Percentiles rank a stretch among this genome's conserved stretches.
These are phyloP conservation scores for Phytophthora chlamydospora DNA, from an alignment of 352 stramenopile genomes.

Conservation along the genomic window DNA sequence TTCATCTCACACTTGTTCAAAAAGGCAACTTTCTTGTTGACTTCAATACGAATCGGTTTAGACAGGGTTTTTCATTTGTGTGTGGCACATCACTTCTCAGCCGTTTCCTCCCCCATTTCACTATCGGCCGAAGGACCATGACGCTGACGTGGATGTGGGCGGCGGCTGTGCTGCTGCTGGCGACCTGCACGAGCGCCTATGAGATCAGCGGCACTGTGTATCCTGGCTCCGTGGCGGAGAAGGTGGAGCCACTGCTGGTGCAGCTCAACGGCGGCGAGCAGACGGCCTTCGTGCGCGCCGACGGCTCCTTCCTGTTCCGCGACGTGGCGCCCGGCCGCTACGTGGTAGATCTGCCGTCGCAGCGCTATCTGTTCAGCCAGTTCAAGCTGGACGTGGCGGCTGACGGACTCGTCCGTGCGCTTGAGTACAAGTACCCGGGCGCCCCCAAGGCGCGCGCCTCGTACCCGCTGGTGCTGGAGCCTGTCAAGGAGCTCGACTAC, in stretches of 20 bases:
- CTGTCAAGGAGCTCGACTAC: constrained; percentile 77
- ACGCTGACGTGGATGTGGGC: constrained; percentile 37
- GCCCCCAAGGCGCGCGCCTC: constrained; percentile 61
- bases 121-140: constrained; percentile 15
- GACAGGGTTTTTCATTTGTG: too few relatives aligned
- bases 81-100: too few relatives aligned
- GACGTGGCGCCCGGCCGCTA: constrained; percentile 75
- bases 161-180: constrained; percentile 44
- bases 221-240: constrained; percentile 54
- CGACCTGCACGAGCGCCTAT: constrained; percentile 40
- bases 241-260: constrained; percentile 66
- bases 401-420: constrained; percentile 59
- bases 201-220: constrained; percentile 69
- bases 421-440: constrained; percentile 86
- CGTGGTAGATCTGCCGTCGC: constrained; percentile 74
- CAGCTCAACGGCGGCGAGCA: constrained; percentile 80
- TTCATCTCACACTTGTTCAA: too few relatives aligned
- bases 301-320: constrained; percentile 78
- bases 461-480: constrained; percentile 71
- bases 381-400: constrained; percentile 67
- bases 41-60: too few relatives aligned
- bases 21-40: too few relatives aligned
- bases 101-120: constrained; percentile 10
- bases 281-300: constrained; percentile 62
- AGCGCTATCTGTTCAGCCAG: constrained; percentile 76